phyloP scores from a whole-genome alignment of 345 rosid genomes.

The Cardamine occulta region DNA sequence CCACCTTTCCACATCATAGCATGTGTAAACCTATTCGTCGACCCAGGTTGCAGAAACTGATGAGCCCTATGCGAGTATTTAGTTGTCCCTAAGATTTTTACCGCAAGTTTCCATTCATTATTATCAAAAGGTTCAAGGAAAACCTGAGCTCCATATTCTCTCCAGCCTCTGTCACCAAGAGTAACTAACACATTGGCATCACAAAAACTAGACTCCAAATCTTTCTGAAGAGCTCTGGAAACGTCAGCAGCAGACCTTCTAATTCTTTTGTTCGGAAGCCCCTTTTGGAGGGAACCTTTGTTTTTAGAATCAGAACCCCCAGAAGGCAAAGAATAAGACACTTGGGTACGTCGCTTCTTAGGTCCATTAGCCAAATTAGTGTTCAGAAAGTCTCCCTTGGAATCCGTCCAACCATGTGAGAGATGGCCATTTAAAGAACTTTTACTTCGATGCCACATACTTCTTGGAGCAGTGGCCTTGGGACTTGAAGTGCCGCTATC shows the following conservation, averaged over 20 bases:
- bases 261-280: constrained; percentile 70
- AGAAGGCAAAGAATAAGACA: constrained; percentile 77
- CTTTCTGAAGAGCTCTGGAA: constrained; percentile 59
- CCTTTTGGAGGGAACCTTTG: constrained; percentile 61
- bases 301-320: constrained; percentile 68
- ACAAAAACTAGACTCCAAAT: constrained; percentile 67
- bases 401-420: constrained; percentile 75
- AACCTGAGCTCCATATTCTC: constrained; percentile 81
- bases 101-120: constrained; percentile 93
- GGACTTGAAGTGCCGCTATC: constrained; percentile 66
- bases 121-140: constrained; percentile 72
- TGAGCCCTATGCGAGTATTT: constrained; percentile 85
- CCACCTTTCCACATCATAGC: constrained; percentile 99
- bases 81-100: constrained; percentile 69
- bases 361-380: constrained; percentile 80
- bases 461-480: constrained; percentile 90
- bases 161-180: constrained; percentile 85
- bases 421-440: constrained; percentile 57
- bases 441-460: constrained; percentile 76
- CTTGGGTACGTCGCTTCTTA: constrained; percentile 87
- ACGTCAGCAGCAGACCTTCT: constrained; percentile 68
- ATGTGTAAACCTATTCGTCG: constrained; percentile 90
- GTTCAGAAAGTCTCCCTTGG: constrained; percentile 58
- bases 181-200: constrained; percentile 78
- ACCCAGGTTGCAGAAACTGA: constrained; percentile 93